Evolutionary conservation across 371 early-diverging fungal genomes (phyloP), one percentile per base, ranked within the genome.

Genomic region (Conidiobolus incongruus): DNA sequence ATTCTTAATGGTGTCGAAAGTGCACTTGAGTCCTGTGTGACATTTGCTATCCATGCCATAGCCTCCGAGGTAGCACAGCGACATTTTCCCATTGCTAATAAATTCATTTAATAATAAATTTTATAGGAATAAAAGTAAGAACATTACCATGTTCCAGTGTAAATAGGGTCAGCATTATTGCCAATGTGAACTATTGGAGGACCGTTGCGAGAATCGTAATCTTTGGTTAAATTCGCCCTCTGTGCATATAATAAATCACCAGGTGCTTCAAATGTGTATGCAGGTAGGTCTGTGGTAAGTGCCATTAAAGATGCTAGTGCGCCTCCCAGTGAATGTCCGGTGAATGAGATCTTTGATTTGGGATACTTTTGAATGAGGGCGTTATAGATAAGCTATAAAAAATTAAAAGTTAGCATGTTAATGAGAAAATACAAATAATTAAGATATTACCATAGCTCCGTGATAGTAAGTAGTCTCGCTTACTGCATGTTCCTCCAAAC

Each of bases 291-390:
- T 52, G 72, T 74, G 6, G 86, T 81, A n/a, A 81, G 59, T 0
- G 81, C 88, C 3, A 87, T 58, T 31, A 91, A 52, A 15, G 73
- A 56, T 0, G 88, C 81, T 13, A 93, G 48, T 0, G 84, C 72
- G 0, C 92, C 92, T 28, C 94, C 94, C 1, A 93, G 66, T 1
- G 82, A 81, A 54, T 93, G 94, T 8, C 94, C 94, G 1, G 86
- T 74, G n/a, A 90, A 39, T 66, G 81, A 78, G 17, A 89, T 65
- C 4, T 63, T 58, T 0, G 77, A 67, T n/a, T 64, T 46, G 0
- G 76, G 75, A 48, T 77, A 82, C 33, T 61, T 52, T 1, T 54
- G 47, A 1, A 48, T 35, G 10, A 47, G 34, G 15, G 48, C 48
- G 6, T 51, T 41, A 11, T 38, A 47, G 4, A 47, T 47, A 17